These are phyloP conservation scores for Mallotus nudiflorus DNA, from an alignment of 345 rosid species.

Conservation along the genomic window DNA sequence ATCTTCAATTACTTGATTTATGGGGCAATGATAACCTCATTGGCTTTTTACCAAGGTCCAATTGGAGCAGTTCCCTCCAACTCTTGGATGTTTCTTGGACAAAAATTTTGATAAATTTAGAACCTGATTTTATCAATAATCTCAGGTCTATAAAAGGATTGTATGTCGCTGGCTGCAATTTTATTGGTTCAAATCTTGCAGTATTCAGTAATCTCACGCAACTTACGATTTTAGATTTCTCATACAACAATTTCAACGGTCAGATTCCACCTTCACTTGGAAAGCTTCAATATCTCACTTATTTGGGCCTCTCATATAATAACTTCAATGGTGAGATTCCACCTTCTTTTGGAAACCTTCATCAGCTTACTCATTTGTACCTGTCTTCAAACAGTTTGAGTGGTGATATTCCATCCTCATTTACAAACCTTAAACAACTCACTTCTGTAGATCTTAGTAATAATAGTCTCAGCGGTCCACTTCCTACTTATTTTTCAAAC, in stretches of 20 bases:
- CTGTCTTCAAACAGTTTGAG: no score
- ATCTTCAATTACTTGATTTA: background rate
- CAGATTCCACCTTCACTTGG: background rate
- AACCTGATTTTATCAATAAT: background rate
- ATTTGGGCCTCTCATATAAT: background rate
- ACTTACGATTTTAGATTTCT: no score
- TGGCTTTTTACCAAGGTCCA: background rate
- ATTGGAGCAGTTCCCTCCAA: background rate
- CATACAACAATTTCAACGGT: background rate
- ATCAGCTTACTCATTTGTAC: background rate
- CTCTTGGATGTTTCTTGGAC: background rate
- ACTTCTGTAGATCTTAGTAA: no score
- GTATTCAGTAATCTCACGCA: no score
- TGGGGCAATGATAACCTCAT: background rate
- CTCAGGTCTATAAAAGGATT: background rate
- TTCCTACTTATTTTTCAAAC: no score
- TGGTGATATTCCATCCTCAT: slow-evolving; percentile 1
- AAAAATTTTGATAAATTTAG: background rate
- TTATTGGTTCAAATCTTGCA: no score
- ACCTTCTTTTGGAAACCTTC: no score
- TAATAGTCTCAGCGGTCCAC: no score
- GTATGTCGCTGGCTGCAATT: fast-evolving
- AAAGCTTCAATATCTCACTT: background rate
- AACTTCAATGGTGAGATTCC: no score
- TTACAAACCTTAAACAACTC: no score